Percentiles rank a stretch among this genome's conserved stretches.
Conservation (phyloP, 2,329 filamentous ascomycete genomes). For the Colletotrichum brevisporum region DNA sequence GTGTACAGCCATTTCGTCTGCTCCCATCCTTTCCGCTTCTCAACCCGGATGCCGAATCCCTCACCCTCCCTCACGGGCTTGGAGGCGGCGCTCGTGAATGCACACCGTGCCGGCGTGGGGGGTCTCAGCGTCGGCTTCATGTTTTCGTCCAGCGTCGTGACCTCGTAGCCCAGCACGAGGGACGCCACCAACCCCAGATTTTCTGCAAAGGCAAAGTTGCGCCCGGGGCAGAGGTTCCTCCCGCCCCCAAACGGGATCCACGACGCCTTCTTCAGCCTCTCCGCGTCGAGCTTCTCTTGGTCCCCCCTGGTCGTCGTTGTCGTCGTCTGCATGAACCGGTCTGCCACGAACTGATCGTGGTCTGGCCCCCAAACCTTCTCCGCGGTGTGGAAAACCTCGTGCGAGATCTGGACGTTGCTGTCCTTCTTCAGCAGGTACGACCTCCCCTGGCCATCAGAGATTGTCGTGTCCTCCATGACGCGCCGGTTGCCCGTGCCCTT, state of each 20-base stretch:
- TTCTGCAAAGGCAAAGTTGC: slow-evolving; percentile 52
- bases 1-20: slow-evolving; percentile 28
- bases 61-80: slow-evolving; percentile 25
- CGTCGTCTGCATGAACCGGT: slow-evolving; percentile 46
- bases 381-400: slow-evolving; percentile 44
- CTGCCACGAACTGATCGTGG: slow-evolving; percentile 46
- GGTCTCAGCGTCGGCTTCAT: background rate
- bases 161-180: slow-evolving; percentile 50
- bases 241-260: slow-evolving; percentile 66
- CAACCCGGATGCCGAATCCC: slow-evolving; percentile 24
- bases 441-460: slow-evolving; percentile 43
- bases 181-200: slow-evolving; percentile 49
- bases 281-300: slow-evolving; percentile 22
- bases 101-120: background rate
- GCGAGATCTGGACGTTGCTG: slow-evolving; percentile 46
- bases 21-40: slow-evolving; percentile 35
- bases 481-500: slow-evolving; percentile 55
- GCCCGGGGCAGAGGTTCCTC: slow-evolving; percentile 59
- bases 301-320: background rate
- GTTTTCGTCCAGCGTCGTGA: slow-evolving; percentile 40
- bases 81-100: background rate
- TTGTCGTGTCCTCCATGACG: slow-evolving; percentile 56
- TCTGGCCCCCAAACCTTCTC: slow-evolving; percentile 42
- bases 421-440: slow-evolving; percentile 50
- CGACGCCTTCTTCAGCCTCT: slow-evolving; percentile 46